Evolutionary conservation across 2,329 filamentous ascomycete genomes (phyloP), one percentile per base, ranked within the genome.

Genomic region (Tolypocladium tropicale): DNA sequence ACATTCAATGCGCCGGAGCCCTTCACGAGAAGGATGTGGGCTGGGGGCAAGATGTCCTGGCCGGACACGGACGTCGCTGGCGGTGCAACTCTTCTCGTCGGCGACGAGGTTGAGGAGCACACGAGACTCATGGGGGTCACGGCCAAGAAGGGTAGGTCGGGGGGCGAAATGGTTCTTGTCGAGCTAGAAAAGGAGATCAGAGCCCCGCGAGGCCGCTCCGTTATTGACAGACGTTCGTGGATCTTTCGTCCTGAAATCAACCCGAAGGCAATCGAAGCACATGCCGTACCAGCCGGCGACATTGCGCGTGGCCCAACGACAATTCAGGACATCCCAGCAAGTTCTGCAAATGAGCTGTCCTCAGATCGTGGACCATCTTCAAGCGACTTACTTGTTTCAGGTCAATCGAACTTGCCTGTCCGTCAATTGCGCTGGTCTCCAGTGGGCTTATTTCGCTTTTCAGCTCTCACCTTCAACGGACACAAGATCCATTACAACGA

Each of bases 401-500:
- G 33, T 60, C 25, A 25, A 37, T 18, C 11, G 67, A 66, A 52
- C 2, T 61, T 59, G 41, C 64, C 64, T 0, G 48, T 59, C 0
- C 65, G 75, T 11, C 65, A 67, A 16, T 54, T 77, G 5, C 62
- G 63, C 23, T 78, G 74, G 76, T 79, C 78, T 0, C 70, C 75
- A 0, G 72, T 74, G 0, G 75, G 72, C 2, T 78, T 95, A 1
- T 95, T 94, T 71, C 83, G 89, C 21, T 95, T 91, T 74, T 91
- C 87, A 0, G 89, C 89, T 0, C 74, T 95, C 43, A 95, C 89
- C 0, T 91, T 91, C 74, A 95, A 95, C 66, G 89, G 83, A 0
- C 91, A 95, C 69, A 85, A 83, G 61, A 95, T 95, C 55, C 91
- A 95, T 69, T 86, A 93, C 62, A 88, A 91, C 65, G 78, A 80